Conservation (phyloP, 495 filamentous ascomycete genomes). For the Trichoderma reesei region DNA sequence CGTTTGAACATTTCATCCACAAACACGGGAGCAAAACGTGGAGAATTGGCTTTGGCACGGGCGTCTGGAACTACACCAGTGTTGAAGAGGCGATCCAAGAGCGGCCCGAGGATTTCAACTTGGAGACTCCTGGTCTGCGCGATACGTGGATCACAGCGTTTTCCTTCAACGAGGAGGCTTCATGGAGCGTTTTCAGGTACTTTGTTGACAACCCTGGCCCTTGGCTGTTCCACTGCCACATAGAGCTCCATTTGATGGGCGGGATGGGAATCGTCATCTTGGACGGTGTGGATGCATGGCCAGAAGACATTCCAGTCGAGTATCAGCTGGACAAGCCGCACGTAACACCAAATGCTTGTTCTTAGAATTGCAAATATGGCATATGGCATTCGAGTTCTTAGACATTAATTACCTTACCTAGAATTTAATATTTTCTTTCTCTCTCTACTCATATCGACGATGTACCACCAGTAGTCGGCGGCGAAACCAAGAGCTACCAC, state of each 20-base stretch:
- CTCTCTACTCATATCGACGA: too few species aligned
- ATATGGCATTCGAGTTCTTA: background rate
- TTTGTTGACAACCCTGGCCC: background rate
- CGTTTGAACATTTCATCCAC: background rate
- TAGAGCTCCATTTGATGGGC: background rate
- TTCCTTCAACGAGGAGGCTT: background rate
- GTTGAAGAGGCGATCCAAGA: background rate
- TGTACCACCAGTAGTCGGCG: too few species aligned
- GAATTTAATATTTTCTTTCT: too few species aligned
- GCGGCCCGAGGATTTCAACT: background rate
- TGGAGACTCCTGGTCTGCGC: background rate
- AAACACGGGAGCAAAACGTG: background rate
- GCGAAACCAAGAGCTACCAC: too few species aligned
- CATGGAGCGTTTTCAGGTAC: background rate
- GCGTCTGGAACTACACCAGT: background rate
- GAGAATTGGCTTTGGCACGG: background rate
- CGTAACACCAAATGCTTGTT: too few species aligned
- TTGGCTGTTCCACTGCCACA: background rate
- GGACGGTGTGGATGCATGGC: background rate
- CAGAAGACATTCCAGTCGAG: background rate
- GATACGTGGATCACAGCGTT: constrained; percentile 1
- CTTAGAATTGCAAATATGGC: background rate
- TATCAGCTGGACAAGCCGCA: background rate
- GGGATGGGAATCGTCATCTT: background rate
- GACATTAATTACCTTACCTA: too few species aligned